These are phyloP conservation scores for Salix dunnii DNA, from an alignment of 345 rosid genomes.

Conservation along the genomic window DNA sequence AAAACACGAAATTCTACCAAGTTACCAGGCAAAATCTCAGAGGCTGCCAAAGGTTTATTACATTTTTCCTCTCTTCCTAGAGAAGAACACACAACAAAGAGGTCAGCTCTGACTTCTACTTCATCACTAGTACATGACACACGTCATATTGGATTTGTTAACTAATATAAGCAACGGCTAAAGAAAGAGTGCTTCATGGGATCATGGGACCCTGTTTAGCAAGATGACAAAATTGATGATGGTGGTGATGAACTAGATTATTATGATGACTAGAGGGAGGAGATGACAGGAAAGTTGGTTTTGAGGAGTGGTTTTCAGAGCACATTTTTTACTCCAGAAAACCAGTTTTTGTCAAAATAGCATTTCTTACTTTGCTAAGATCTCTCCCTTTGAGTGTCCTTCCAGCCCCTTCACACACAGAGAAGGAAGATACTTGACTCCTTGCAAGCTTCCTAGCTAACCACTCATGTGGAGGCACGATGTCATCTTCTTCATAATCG, in stretches of 20 bases:
- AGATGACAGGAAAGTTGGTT: neutral
- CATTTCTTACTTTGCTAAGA: constrained; percentile 88
- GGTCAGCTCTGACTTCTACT: constrained; percentile 26
- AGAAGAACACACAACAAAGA: constrained; percentile 20
- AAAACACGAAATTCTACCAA: constrained; percentile 21
- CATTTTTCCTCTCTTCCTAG: neutral
- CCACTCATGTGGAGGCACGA: constrained; percentile 97
- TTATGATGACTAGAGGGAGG: neutral
- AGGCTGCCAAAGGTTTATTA: constrained; percentile 11
- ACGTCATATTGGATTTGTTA: neutral
- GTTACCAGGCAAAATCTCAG: constrained; percentile 38
- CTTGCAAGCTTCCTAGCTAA: constrained; percentile 75
- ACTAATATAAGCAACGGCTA: constrained; percentile 11
- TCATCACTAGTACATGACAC: neutral
- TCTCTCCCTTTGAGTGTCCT: constrained; percentile 98
- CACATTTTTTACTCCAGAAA: constrained; percentile 57
- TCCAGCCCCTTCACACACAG: constrained; percentile 87
- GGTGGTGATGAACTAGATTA: constrained; percentile 7
- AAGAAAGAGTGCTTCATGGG: constrained; percentile 24
- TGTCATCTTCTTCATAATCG: constrained; percentile 21
- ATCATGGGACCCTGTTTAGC: constrained; percentile 17
- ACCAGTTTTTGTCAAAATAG: constrained; percentile 81
- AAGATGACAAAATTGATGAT: constrained; percentile 30
- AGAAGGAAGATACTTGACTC: constrained; percentile 77
- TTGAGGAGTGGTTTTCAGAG: constrained; percentile 12